Conservation (phyloP, 139 green algal species). For the Microglena sp. region DNA sequence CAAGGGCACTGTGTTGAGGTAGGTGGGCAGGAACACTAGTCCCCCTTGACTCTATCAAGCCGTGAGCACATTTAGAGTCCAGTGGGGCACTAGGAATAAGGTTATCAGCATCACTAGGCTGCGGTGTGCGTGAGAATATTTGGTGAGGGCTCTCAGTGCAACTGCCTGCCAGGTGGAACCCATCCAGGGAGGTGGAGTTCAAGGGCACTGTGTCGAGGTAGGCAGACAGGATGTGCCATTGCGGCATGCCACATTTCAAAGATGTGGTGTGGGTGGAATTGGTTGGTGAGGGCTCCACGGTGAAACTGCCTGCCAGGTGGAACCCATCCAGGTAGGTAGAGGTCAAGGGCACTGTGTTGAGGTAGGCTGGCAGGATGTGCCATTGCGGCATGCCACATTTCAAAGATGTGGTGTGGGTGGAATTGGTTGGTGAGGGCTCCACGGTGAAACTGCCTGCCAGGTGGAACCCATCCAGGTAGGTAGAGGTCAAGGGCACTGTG, state of each 20-base stretch:
- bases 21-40: too few species aligned
- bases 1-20: conserved; percentile 48
- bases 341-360: conserved; percentile 53
- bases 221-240: background rate
- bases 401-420: too few species aligned
- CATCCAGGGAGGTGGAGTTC: conserved; percentile 85
- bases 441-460: conserved; percentile 83
- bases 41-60: too few species aligned
- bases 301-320: conserved; percentile 79
- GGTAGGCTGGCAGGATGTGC: too few species aligned
- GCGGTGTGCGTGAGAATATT: too few species aligned
- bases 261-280: too few species aligned
- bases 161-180: conserved; percentile 94
- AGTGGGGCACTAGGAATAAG: too few species aligned
- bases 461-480: conserved; percentile 93
- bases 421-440: conserved; percentile 89
- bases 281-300: conserved; percentile 83
- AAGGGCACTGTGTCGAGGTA: conserved; percentile 44
- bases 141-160: conserved; percentile 86
- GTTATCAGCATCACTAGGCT: too few species aligned
- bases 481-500: conserved; percentile 59
- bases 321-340: conserved; percentile 89
- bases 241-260: too few species aligned
- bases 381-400: too few species aligned
- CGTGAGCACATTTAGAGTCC: too few species aligned